phyloP scores from a whole-genome alignment of 805 yeast species.

The Schwanniomyces vanrijiae region DNA sequence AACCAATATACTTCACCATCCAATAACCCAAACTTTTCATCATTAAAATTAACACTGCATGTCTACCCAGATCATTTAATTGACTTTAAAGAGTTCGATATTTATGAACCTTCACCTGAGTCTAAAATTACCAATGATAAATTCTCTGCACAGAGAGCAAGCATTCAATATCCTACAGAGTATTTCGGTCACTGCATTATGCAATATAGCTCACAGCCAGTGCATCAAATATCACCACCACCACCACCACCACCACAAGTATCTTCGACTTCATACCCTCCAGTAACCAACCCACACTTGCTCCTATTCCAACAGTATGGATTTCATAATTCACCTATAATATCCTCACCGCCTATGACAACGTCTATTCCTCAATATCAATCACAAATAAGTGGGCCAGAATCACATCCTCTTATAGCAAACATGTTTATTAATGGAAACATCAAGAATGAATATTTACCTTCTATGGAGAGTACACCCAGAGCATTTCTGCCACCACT shows the following conservation, averaged over 20 bases:
- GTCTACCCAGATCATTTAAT: constrained; percentile 22
- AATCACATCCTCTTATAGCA: neutral
- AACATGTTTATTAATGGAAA: neutral
- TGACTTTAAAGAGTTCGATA: constrained; percentile 37
- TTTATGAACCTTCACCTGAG: constrained; percentile 16
- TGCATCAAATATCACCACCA: constrained; percentile 4
- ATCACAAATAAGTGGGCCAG: neutral
- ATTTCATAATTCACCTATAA: neutral
- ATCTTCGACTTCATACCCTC: neutral
- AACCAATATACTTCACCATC: constrained; percentile 18
- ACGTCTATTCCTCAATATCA: neutral
- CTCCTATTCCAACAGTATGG: neutral
- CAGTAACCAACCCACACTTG: neutral
- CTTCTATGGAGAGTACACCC: neutral
- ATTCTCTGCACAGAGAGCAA: constrained; percentile 31
- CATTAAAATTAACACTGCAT: constrained; percentile 17
- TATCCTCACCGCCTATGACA: neutral
- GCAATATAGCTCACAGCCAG: neutral
- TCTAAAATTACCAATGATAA: constrained; percentile 30
- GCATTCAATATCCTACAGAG: constrained; percentile 5
- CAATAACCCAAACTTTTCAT: constrained; percentile 21
- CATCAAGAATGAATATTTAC: neutral
- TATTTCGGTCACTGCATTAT: constrained; percentile 3
- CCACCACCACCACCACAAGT: neutral
- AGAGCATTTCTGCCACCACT: neutral